phyloP scores from a whole-genome alignment of 331 rosid species.

The Quercus tomentella region DNA sequence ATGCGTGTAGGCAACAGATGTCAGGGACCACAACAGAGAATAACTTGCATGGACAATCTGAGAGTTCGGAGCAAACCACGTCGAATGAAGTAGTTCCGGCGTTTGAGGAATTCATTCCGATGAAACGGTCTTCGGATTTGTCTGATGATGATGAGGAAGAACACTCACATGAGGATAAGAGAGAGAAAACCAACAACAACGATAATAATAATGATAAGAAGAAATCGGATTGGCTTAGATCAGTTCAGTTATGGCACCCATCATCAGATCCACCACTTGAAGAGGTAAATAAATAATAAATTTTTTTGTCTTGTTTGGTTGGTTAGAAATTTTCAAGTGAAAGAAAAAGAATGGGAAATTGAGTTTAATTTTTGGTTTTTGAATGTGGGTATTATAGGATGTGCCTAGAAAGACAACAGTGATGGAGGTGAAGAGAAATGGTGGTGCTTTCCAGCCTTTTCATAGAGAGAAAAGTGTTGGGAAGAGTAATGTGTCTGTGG shows the following conservation, averaged over 20 bases:
- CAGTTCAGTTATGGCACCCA: constrained; percentile 84
- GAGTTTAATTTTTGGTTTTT: not conserved
- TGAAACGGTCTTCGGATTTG: constrained; percentile 42
- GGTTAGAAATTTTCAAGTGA: not conserved
- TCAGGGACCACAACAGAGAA: constrained; percentile 52
- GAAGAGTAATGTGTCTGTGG: constrained; percentile 21
- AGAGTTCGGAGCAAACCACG: constrained; percentile 75
- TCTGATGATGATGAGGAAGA: constrained; percentile 41
- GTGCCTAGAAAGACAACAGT: constrained; percentile 59
- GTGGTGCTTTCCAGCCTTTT: constrained; percentile 85
- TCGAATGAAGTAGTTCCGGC: constrained; percentile 49
- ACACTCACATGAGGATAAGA: constrained; percentile 26
- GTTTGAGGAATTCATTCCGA: constrained; percentile 81
- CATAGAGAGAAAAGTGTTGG: constrained; percentile 48
- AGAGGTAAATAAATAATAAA: constrained; percentile 37
- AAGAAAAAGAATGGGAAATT: not conserved
- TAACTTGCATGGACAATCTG: constrained; percentile 64
- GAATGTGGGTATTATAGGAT: constrained; percentile 33
- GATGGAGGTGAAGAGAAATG: constrained; percentile 66
- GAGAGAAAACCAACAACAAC: not conserved
- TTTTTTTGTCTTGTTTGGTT: not conserved
- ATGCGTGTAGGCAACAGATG: constrained; percentile 50
- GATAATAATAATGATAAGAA: constrained; percentile 4
- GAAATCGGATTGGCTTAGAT: constrained; percentile 87
- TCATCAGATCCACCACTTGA: constrained; percentile 38